Base-by-base conservation (phyloP, 345 rosid genomes). In the Gynandropsis gynandra region DNA sequence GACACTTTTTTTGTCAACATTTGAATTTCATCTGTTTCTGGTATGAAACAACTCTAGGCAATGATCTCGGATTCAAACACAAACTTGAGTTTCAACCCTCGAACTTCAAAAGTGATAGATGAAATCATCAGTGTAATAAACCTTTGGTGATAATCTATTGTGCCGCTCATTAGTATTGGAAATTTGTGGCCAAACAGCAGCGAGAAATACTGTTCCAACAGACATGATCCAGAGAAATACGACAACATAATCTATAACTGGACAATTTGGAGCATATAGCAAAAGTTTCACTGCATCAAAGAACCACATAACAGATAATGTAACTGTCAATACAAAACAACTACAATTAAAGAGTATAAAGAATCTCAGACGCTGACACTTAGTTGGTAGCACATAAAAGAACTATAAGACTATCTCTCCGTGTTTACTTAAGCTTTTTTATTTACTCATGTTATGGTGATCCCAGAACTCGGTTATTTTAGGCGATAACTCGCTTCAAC, bases 191-290 rank as follows among this genome's bases (percentile, higher is more conserved):
- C 95, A 88, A 58, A 85, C 71, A 54, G 99, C 39, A 66, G 99
- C 97, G 71, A 67, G 49, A 16, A 77, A 44, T 63, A 88, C 75
- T 29, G 99, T 93, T 71, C 90, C 94, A 20, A 88, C 94, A 60
- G 99, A 82, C 97, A 93, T 83, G 56, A 80, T 41, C 97, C 99
- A 93, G 54, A 93, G 72, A 57, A 85, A 80, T n/a, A 57, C 34
- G 64, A 93, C 95, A 16, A 90, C 80, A 45, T 47, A 60, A 62
- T 81, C 95, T 69, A 85, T 62, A 17, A 72, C 18, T 2, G 99
- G 99, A 56, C 97, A 80, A 39, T 48, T 64, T 29, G 99, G 99
- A 32, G 97, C 78, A 72, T 85, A 88, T 53, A 85, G 24, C 54
- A 74, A 46, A 48, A 88, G 52, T 73, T 93, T 87, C 77, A 88